Conservation (phyloP, 257 asterid species). For the Fraxinus quadrangulata region DNA sequence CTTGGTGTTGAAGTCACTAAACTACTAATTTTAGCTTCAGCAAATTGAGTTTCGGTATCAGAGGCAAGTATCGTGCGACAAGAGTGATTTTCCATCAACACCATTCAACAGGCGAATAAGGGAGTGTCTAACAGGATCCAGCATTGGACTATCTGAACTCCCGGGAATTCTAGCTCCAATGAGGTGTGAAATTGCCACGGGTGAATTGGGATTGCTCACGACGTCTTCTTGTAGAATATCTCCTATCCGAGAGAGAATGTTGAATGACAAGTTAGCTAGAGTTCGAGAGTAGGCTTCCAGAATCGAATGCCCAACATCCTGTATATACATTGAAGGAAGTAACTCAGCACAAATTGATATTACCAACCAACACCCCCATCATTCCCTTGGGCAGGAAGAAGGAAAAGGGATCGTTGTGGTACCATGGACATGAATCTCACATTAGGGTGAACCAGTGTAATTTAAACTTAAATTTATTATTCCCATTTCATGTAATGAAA, state of each 20-base stretch:
- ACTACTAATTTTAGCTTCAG: slow-evolving; percentile 34
- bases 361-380: no score
- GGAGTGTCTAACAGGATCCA: slow-evolving; percentile 73
- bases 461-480: no score
- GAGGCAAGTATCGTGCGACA: slow-evolving; percentile 30
- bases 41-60: slow-evolving; percentile 33
- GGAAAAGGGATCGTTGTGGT: no score
- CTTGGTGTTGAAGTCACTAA: slow-evolving; percentile 48
- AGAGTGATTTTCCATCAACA: slow-evolving; percentile 34
- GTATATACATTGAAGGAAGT: not conserved
- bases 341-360: no score
- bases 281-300: slow-evolving; percentile 94
- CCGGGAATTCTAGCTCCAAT: slow-evolving; percentile 71
- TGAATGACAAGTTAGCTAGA: slow-evolving; percentile 68
- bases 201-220: slow-evolving; percentile 79
- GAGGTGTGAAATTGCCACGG: slow-evolving; percentile 54
- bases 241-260: slow-evolving; percentile 73
- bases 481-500: not conserved
- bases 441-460: no score
- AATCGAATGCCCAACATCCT: slow-evolving; percentile 87
- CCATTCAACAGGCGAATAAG: slow-evolving; percentile 70
- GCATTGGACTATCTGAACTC: slow-evolving; percentile 63
- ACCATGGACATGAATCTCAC: no score
- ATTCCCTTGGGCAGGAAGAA: no score
- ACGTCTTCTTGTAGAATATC: slow-evolving; percentile 81